phyloP scores from a whole-genome alignment of 176 grass and related monocot species.

The Lolium multiflorum region DNA sequence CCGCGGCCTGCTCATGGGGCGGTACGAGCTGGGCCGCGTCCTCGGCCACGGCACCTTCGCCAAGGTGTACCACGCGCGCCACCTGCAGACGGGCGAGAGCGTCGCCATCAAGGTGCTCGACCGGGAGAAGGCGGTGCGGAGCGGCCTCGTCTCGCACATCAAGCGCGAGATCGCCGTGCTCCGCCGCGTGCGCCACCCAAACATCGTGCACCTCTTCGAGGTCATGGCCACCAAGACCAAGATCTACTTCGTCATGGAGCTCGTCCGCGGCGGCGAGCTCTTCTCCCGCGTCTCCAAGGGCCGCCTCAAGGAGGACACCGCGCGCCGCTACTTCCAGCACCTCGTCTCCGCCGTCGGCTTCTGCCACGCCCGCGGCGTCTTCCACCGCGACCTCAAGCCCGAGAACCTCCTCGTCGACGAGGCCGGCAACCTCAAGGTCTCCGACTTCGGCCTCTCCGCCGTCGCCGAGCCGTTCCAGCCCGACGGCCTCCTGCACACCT shows the following conservation, averaged over 20 bases:
- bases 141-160: conserved; percentile 78
- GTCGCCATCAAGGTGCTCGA: conserved; percentile 96
- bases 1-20: conserved; percentile 60
- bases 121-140: conserved; percentile 77
- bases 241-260: conserved; percentile 99
- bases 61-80: conserved; percentile 85
- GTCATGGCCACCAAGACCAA: conserved; percentile 98
- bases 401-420: conserved; percentile 96
- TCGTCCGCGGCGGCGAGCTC: conserved; percentile 88
- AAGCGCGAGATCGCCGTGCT: conserved; percentile 97
- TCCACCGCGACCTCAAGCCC: conserved; percentile 97
- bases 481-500: conserved; percentile 90
- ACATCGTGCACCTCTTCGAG: conserved; percentile 94
- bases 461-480: conserved; percentile 77
- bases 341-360: conserved; percentile 83
- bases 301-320: conserved; percentile 90
- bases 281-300: conserved; percentile 92
- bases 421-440: conserved; percentile 80
- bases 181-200: conserved; percentile 91
- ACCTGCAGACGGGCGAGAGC: conserved; percentile 55
- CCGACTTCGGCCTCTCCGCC: conserved; percentile 92
- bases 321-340: conserved; percentile 94
- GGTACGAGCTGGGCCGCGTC: conserved; percentile 82
- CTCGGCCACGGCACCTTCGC: conserved; percentile 90
- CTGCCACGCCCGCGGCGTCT: conserved; percentile 96